phyloP scores from a whole-genome alignment of 257 asterid species.

The Vinca minor region DNA sequence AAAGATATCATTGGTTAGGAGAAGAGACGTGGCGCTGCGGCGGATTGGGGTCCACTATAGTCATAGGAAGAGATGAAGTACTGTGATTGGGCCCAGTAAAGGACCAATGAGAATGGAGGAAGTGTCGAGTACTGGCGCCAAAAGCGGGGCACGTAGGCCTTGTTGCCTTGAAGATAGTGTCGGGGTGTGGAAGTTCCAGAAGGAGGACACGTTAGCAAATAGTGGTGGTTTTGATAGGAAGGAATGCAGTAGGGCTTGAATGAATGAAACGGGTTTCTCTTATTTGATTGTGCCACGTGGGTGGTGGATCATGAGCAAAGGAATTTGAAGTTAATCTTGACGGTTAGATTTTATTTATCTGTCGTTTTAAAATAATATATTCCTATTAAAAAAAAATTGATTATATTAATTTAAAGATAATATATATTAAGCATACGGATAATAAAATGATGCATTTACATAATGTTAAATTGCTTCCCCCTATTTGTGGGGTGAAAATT shows the following conservation, averaged over 20 bases:
- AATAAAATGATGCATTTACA: too few species aligned
- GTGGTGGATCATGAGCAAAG: conserved; percentile 6
- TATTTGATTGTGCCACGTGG: conserved; percentile 6
- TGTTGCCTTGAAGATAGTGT: conserved; percentile 1
- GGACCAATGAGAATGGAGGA: conserved; percentile 4
- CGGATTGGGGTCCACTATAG: not conserved
- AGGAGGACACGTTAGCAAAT: conserved; percentile 17
- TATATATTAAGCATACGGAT: too few species aligned
- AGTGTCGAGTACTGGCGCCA: conserved; percentile 3
- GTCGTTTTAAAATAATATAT: too few species aligned
- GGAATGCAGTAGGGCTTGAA: too few species aligned
- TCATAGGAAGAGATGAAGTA: not conserved
- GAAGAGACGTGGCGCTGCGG: conserved; percentile 7
- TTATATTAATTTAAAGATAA: too few species aligned
- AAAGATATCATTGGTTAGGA: not conserved
- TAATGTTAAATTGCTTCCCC: too few species aligned
- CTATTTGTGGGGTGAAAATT: too few species aligned
- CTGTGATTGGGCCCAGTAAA: not conserved
- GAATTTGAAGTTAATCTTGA: too few species aligned
- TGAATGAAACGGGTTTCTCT: not conserved
- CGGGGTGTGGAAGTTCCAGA: conserved; percentile 12
- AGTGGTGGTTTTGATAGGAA: not conserved
- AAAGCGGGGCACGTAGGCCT: conserved; percentile 15
- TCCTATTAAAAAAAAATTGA: too few species aligned
- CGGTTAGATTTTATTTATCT: too few species aligned